Base-by-base conservation (phyloP, 495 filamentous ascomycete genomes). In the Glarea lozoyensis region DNA sequence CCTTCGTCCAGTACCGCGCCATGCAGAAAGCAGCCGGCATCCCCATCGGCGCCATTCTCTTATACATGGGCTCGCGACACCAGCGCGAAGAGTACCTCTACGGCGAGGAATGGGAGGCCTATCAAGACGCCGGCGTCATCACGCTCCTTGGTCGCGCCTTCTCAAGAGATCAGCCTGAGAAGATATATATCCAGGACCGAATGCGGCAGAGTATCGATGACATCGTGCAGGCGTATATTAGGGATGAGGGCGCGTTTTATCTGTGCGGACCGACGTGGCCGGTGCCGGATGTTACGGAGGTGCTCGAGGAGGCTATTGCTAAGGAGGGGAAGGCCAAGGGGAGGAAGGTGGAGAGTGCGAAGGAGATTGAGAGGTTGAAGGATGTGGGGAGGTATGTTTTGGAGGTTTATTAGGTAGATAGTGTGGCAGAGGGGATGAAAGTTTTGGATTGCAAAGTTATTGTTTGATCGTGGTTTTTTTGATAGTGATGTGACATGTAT, bases 31-130 rank as follows among this genome's bases (percentile, higher is more conserved):
- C 83, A 24, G 86, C 93, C 65, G 92, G 92, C 60, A 86, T 89
- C 66, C 81, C 92, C 43, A 94, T 98, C 54, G 92, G 92, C 34
- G 69, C 88, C 21, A 88, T 96, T 43, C 75, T 98, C 16, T 72
- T 98, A 45, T 98, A 97, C 72, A 89, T 98, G 73, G 92, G 92
- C 51, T 89, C 86, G 4, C 87, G 92, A 34, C 88, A 94, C 73
- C 88, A 94, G 68, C 84, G 88, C 44, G 93, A 98, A 67, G 92
- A 98, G 67, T 98, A 98, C 62, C 83, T 95, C 34, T 98, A 98
- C 57, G 92, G 92, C 50, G 92, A 98, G 67, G 92, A 98, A 62
- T 98, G 92, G 92, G 93, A 98, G 64, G 92, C 92, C 2, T 98
- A 98, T 62, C 77, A 90, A 60, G 88, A 88, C 42, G 88, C 93